Evolutionary conservation across 768 basidiomycete species (phyloP).

Genomic region (Lanmaoa rubissima): DNA sequence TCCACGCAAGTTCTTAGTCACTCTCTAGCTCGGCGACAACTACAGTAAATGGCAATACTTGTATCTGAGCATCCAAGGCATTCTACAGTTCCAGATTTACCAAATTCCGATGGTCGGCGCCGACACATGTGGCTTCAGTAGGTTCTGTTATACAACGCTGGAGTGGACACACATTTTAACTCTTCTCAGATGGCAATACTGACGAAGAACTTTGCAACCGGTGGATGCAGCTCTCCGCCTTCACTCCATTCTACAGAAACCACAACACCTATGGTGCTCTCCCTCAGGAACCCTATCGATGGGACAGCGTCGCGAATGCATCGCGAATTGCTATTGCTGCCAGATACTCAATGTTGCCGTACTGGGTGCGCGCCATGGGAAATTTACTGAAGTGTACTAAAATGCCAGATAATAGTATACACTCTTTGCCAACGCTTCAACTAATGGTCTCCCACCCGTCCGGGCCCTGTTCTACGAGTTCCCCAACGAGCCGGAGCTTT

Average conservation of each 20-base stretch:
- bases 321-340: slow-evolving; percentile 68
- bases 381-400: neutral
- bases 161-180: neutral
- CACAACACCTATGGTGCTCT: slow-evolving; percentile 67
- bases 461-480: slow-evolving; percentile 80
- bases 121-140: slow-evolving; percentile 49
- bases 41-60: slow-evolving; percentile 74
- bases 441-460: slow-evolving; percentile 64
- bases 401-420: slow-evolving; percentile 52
- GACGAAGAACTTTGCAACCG: slow-evolving; percentile 81
- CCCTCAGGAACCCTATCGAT: slow-evolving; percentile 77
- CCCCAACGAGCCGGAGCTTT: slow-evolving; percentile 64
- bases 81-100: slow-evolving; percentile 82
- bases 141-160: neutral
- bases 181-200: slow-evolving; percentile 49
- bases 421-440: slow-evolving; percentile 67
- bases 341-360: slow-evolving; percentile 71
- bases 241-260: slow-evolving; percentile 80
- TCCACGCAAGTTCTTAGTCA: neutral
- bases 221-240: slow-evolving; percentile 87
- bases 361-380: slow-evolving; percentile 56
- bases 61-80: slow-evolving; percentile 66
- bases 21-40: slow-evolving; percentile 67
- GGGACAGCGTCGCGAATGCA: slow-evolving; percentile 77
- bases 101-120: slow-evolving; percentile 84